Evolutionary conservation across 345 rosid species (phyloP), one percentile per base, ranked within the genome.

Genomic region (Melastoma malabathricum): DNA sequence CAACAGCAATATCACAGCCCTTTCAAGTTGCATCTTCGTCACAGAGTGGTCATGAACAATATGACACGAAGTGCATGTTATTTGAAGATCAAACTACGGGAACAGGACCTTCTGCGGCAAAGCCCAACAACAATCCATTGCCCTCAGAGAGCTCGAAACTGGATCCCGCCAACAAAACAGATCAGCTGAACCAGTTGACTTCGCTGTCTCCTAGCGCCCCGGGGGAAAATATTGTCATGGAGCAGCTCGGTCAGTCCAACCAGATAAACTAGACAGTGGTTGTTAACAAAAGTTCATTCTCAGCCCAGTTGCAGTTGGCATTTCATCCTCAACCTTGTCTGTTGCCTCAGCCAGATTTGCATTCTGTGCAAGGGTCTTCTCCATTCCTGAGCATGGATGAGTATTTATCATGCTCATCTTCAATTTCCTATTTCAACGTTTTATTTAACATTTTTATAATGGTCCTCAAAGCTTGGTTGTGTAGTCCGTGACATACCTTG

Each of bases 311-410:
- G 47, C 87, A 77, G 57, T 49, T 59, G 64, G 44, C 67, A 9
- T 75, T 73, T 69, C 61, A 71, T 0, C 51, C 62, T 51, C 74
- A 75, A 62, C 55, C 77, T 17, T 87, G 72, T 38, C 82, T 73
- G 51, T 55, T 67, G 18, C 68, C 77, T n/a, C 79, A 59, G 58
- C 57, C 73, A 44, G 89, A 87, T 64, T 55, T 68, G 13, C 60
- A 51, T 58, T 14, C 25, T 25, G 51, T 60, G 16, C 78, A 62
- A 47, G 74, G 84, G 38, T 66, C 71, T 19, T 76, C 80, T 48
- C 75, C 78, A 41, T 69, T 77, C 57, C 47, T 70, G 12, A 83
- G 77, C 53, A 60, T 79, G 0, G 84, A 80, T 47, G 97, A 92
- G 53, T 79, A 81, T 80, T 60, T 75, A 4, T 60, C 80, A 25